Evolutionary conservation across 371 early-diverging fungal genomes (phyloP), one percentile per base, ranked within the genome.

Genomic region (Basidiobolus heterosporus): DNA sequence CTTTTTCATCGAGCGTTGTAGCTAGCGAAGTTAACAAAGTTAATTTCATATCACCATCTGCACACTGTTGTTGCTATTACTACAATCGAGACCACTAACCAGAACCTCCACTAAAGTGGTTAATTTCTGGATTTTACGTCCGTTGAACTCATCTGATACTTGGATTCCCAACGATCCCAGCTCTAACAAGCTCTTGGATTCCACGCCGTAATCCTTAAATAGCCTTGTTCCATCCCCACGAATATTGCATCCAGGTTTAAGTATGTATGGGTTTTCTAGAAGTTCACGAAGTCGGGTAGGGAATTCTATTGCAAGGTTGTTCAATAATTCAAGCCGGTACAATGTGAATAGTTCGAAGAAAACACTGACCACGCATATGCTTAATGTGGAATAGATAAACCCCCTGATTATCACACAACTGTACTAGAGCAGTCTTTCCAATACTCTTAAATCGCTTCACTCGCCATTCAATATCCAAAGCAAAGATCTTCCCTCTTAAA

Each of bases 401-500:
- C 5, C 50, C 52, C 11, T 61, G 50, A 18, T 50, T 54, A 43
- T 64, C 54, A 17, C 76, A 74, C 0, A 76, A 66, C 40, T 76
- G 76, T 17, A 76, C 56, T 2, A 74, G 52, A 1, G 70, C 48
- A 6, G 61, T 54, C 37, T 61, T 61, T n/a, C 69, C 65, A 38
- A 64, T 62, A 23, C 51, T 46, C 36, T 41, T 47, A 2, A 60
- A 56, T 9, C 30, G 30, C 9, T 9, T 30, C 19, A 56, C 54
- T 18, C 47, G 39, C 77, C 77, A 76, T 56, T 76, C 77, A 5
- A 65, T 49, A 56, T 74, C 77, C 38, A 76, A 51, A 1, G 72
- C 77, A 61, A 65, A 72, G 22, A 62, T 42, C 16, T 48, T 56
- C 0, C 56, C 44, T 15, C 59, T 58, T 37, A 9, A 6, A 8